Conservation (phyloP, 306 rosid species). For the Carpinus fangiana region DNA sequence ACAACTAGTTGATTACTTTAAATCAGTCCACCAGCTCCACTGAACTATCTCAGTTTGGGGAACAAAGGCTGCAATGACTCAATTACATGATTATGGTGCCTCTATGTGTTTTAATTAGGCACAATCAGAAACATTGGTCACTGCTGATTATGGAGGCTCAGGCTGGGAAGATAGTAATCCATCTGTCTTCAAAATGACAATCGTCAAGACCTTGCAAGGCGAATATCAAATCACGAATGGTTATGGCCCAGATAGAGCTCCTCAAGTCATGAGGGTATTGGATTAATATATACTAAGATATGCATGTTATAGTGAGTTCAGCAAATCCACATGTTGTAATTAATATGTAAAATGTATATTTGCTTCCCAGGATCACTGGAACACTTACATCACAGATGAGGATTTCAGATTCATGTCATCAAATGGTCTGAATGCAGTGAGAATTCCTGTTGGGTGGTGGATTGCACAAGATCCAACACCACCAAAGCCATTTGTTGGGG, state of each 20-base stretch:
- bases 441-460: conserved; percentile 86
- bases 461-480: conserved; percentile 68
- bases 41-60: background rate
- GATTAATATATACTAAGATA: background rate
- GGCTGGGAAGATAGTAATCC: conserved; percentile 69
- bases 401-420: conserved; percentile 67
- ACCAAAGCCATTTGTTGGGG: conserved; percentile 69
- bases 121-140: conserved; percentile 35
- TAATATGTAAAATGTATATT: background rate
- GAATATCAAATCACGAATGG: conserved; percentile 80
- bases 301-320: background rate
- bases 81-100: background rate
- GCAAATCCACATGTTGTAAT: background rate
- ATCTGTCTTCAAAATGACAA: conserved; percentile 56
- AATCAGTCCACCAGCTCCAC: background rate
- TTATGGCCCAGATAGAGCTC: conserved; percentile 58
- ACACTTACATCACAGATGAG: conserved; percentile 53
- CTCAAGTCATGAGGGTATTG: conserved; percentile 52
- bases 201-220: conserved; percentile 36
- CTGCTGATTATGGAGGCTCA: conserved; percentile 42
- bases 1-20: background rate
- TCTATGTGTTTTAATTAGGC: conserved; percentile 36
- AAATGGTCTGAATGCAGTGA: conserved; percentile 57
- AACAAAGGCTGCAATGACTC: background rate
- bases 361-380: conserved; percentile 57